Evolutionary conservation across 2,329 filamentous ascomycete species (phyloP).

Genomic region (Verruconis gallopava): DNA sequence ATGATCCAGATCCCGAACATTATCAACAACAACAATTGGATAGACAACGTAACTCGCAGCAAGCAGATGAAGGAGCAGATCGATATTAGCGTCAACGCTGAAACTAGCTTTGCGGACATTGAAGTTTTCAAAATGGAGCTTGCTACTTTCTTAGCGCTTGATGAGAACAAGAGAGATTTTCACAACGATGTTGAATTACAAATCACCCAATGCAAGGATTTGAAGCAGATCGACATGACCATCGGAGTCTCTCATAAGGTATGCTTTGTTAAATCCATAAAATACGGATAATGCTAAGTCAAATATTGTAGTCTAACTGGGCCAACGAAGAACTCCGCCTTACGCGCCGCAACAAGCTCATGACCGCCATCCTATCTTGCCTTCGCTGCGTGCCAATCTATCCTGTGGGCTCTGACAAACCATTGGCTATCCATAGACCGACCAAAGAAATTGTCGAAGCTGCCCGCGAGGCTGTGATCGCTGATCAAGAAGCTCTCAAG

Average conservation of each 20-base stretch:
- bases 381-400: slow-evolving; percentile 65
- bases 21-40: slow-evolving; percentile 23
- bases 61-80: slow-evolving; percentile 23
- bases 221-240: slow-evolving; percentile 20
- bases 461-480: slow-evolving; percentile 5
- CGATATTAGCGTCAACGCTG: slow-evolving; percentile 18
- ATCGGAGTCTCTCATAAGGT: slow-evolving; percentile 23
- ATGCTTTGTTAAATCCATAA: neutral
- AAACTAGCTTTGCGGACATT: slow-evolving; percentile 23
- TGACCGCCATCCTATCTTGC: slow-evolving; percentile 26
- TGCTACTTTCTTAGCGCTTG: slow-evolving; percentile 19
- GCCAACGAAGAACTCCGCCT: slow-evolving; percentile 6
- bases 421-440: slow-evolving; percentile 1
- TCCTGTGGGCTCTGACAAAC: slow-evolving; percentile 42
- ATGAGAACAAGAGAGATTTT: slow-evolving; percentile 25
- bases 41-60: slow-evolving; percentile 25
- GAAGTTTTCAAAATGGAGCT: slow-evolving; percentile 25
- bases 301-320: slow-evolving; percentile 5
- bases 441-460: slow-evolving; percentile 3
- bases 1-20: slow-evolving; percentile 24
- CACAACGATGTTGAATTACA: slow-evolving; percentile 21
- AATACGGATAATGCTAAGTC: neutral
- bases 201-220: slow-evolving; percentile 16
- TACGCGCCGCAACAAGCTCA: slow-evolving; percentile 9
- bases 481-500: slow-evolving; percentile 1